Evolutionary conservation across 306 rosid genomes (phyloP), one percentile per base, ranked within the genome.

Genomic region (Carpinus fangiana): DNA sequence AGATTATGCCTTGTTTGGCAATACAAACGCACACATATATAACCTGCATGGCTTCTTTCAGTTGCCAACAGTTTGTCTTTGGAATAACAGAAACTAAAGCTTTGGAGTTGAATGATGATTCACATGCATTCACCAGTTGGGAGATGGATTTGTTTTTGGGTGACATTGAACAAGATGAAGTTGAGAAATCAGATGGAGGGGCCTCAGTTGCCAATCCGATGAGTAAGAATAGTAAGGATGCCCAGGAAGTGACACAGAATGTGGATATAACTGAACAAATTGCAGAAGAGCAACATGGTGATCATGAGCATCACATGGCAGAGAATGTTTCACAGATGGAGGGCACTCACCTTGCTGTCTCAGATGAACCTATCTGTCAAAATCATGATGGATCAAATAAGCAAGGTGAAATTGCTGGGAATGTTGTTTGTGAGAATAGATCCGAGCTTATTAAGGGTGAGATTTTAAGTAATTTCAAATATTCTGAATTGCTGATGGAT

Each of bases 101-200:
- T 50, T 23, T 71, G 53, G 77, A 70, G 76, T 46, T 36, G 23
- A 23, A 36, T 51, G 54, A 18, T 21, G 67, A 62, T 4, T 48
- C 16, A 0, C 14, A 43, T 59, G 23, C 41, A 36, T 12, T 41
- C 73, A 59, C 46, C 36, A 20, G 28, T 69, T 53, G 34, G 53
- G 84, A 55, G 77, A 21, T 61, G 67, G 38, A 60, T 14, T 26
- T 64, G 60, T 11, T 52, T 52, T 14, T 55, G 14, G 54, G 75
- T 68, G 79, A 57, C 7, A 14, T 23, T 12, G n/a, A 50, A 38
- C 52, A 18, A 50, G 67, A 70, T 21, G 76, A 60, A 20, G 10
- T 38, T 65, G 31, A 73, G 73, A 77, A 75, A 12, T 28, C 11
- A 55, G 31, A 43, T 53, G 23, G 50, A 7, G 79, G 23, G 23